These are phyloP conservation scores for Glomus cerebriforme DNA, from an alignment of 192 early-diverging fungal species.

Conservation along the genomic window DNA sequence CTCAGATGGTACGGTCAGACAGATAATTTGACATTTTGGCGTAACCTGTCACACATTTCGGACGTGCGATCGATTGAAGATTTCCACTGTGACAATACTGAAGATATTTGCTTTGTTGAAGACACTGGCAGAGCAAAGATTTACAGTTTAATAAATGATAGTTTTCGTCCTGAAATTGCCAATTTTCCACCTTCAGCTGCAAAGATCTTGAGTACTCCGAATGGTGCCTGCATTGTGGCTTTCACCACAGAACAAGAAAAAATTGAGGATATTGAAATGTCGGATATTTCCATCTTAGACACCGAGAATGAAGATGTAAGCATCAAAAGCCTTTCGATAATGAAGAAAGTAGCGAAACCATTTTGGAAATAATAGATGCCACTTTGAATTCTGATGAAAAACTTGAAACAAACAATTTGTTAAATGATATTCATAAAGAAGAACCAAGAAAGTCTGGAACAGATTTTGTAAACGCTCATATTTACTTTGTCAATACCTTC, in stretches of 20 bases:
- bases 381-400: neutral
- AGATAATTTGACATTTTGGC: too few relatives aligned
- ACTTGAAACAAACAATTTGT: too few relatives aligned
- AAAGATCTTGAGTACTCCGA: slow-evolving; percentile 5
- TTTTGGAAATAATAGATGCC: too few relatives aligned
- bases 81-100: too few relatives aligned
- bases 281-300: neutral
- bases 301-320: neutral
- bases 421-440: too few relatives aligned
- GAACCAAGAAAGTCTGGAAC: too few relatives aligned
- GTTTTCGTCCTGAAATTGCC: slow-evolving; percentile 17
- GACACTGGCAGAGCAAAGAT: slow-evolving; percentile 9
- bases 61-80: too few relatives aligned
- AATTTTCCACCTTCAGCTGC: slow-evolving; percentile 11
- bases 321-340: neutral
- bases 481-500: slow-evolving; percentile 5
- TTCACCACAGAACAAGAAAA: neutral
- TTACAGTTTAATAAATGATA: slow-evolving; percentile 27
- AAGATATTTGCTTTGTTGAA: slow-evolving; percentile 29
- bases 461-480: neutral
- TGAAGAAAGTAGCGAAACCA: too few relatives aligned
- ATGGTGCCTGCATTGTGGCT: slow-evolving; percentile 33
- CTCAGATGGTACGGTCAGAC: too few relatives aligned
- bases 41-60: too few relatives aligned
- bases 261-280: neutral